These are phyloP conservation scores for Blastomyces gilchristii DNA, from an alignment of 2,329 filamentous ascomycete genomes.

Conservation along the genomic window DNA sequence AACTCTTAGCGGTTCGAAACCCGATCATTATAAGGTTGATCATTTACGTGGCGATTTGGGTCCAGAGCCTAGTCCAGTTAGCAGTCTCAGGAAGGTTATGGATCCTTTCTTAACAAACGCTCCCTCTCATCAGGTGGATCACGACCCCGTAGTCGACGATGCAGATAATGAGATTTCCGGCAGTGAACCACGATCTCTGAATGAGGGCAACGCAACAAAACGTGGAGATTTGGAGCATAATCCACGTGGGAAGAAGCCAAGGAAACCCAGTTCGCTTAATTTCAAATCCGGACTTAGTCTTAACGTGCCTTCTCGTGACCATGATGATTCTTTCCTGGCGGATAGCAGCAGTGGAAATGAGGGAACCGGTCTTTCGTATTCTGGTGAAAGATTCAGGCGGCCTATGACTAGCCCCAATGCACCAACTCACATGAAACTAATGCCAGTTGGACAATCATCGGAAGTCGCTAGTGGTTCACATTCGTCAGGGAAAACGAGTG, in stretches of 20 bases:
- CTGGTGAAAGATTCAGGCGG: slow-evolving; percentile 13
- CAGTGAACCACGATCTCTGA: slow-evolving; percentile 17
- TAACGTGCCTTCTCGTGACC: slow-evolving; percentile 17
- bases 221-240: neutral
- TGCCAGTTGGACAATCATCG: slow-evolving; percentile 2
- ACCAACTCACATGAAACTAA: slow-evolving; percentile 10
- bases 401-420: slow-evolving; percentile 20
- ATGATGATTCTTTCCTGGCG: slow-evolving; percentile 27
- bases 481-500: neutral
- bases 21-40: slow-evolving; percentile 13
- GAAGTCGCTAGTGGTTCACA: neutral
- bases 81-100: slow-evolving; percentile 78
- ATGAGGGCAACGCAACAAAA: neutral
- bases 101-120: slow-evolving; percentile 59
- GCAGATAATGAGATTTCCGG: slow-evolving; percentile 20
- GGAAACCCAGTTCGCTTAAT: neutral
- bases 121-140: slow-evolving; percentile 10
- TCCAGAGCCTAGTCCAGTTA: slow-evolving; percentile 52
- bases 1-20: slow-evolving; percentile 6
- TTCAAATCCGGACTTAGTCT: slow-evolving; percentile 24
- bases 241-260: neutral
- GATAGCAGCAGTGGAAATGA: slow-evolving; percentile 28
- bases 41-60: slow-evolving; percentile 15
- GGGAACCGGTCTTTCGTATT: slow-evolving; percentile 15
- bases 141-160: slow-evolving; percentile 7